Evolutionary conservation across 2,329 filamentous ascomycete species (phyloP), one percentile per base, ranked within the genome.

Genomic region (Penicillium palitans): DNA sequence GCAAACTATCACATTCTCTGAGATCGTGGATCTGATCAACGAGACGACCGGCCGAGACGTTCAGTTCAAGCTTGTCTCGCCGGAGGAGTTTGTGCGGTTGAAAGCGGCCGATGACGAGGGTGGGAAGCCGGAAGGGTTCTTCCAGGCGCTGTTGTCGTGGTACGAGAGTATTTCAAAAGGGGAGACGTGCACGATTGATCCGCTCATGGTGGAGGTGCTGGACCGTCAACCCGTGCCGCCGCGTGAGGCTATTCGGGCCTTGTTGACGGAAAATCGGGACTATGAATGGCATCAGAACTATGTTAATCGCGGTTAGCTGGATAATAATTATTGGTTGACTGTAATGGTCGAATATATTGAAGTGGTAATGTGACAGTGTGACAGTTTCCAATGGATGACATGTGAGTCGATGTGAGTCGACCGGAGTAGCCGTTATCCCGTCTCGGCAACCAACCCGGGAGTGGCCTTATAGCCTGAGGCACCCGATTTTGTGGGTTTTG

Each of bases 201-300:
- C 70, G 17, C 68, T 79, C 45, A 72, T 83, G 69, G 71, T 59
- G 41, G 73, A 78, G 21, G 55, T 82, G n/a, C 66, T 83, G 41
- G 80, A 77, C 3, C 72, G 80, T 52, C 65, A 74, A 62, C 77
- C 79, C 0, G 74, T 75, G 42, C 70, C 65, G 37, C 77, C 79
- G 33, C 74, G 78, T 49, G 64, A 72, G 60, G 65, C 67, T 56
- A 67, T 77, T 52, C 62, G 61, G 45, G 57, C 66, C 54, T 21
- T 75, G 57, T 65, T 74, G 60, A 51, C 60, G 56, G 64, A 69
- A 27, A 67, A 72, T 42, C 65, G 61, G 27, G 65, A 78, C 41
- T 79, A 76, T 69, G 75, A 70, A 8, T 80, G 77, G 77, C 78
- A 80, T 66, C 78, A 79, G 63, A 79, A 79, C 61, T 77, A 78